Conservation (phyloP, 768 basidiomycete species). For the Suillus ampliporus region DNA sequence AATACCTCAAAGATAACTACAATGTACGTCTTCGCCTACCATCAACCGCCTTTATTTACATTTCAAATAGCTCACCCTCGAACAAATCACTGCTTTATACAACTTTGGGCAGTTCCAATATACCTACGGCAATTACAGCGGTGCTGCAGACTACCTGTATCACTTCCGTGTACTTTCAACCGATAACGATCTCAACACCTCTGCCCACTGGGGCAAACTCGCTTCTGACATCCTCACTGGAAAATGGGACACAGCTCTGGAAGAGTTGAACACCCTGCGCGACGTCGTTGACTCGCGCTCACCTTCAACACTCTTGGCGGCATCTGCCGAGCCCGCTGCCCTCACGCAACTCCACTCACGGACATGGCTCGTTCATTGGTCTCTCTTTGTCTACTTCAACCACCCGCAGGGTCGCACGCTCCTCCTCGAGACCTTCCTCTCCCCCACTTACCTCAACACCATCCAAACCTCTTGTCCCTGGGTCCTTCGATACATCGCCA, state of each 20-base stretch:
- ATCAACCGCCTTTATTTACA: conserved; percentile 13
- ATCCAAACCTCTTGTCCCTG: conserved; percentile 96
- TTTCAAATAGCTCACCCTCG: conserved; percentile 77
- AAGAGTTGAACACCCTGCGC: conserved; percentile 94
- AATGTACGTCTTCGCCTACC: conserved; percentile 55
- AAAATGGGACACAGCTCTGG: conserved; percentile 92
- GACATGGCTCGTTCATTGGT: conserved; percentile 98
- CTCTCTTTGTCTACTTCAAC: conserved; percentile 98
- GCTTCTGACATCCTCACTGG: conserved; percentile 95
- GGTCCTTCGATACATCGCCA: conserved; percentile 92
- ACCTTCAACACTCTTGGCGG: conserved; percentile 53
- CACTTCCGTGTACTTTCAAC: conserved; percentile 98
- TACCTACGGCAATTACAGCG: conserved; percentile 96
- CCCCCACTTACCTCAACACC: conserved; percentile 96
- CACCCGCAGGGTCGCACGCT: conserved; percentile 90
- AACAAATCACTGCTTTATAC: conserved; percentile 95
- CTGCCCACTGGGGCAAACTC: conserved; percentile 98
- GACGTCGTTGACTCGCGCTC: conserved; percentile 88
- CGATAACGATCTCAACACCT: conserved; percentile 90
- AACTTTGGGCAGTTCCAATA: conserved; percentile 99
- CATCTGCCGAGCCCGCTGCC: conserved; percentile 63
- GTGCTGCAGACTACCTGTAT: conserved; percentile 97
- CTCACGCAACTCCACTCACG: conserved; percentile 90
- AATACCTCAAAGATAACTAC: conserved; percentile 93
- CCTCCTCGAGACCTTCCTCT: conserved; percentile 95